Evolutionary conservation across 176 grass and related monocot species (phyloP).

Genomic region (Cymbopogon citratus): DNA sequence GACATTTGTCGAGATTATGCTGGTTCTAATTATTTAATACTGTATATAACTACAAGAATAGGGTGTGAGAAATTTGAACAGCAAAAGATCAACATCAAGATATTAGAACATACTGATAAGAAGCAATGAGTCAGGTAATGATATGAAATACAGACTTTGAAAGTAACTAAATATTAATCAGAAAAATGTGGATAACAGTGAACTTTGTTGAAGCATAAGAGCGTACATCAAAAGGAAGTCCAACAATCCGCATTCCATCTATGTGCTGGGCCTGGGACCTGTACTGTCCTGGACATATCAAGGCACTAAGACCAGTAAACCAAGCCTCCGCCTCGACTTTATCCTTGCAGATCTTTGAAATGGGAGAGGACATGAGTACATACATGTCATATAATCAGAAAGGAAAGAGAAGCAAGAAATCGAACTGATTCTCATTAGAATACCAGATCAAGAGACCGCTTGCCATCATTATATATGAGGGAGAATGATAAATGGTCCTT

Average conservation of each 20-base stretch:
- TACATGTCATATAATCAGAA: not conserved
- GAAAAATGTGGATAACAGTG: not conserved
- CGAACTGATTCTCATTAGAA: not conserved
- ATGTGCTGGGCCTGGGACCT: slow-evolving; percentile 31
- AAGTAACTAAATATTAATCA: not conserved
- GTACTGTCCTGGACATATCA: slow-evolving; percentile 62
- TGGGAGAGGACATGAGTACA: slow-evolving; percentile 1
- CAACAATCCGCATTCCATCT: slow-evolving; percentile 32
- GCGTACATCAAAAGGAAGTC: slow-evolving; percentile 62
- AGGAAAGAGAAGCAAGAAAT: slow-evolving; percentile 14
- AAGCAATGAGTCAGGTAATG: not conserved
- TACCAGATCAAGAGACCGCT: slow-evolving; percentile 97
- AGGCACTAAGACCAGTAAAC: slow-evolving; percentile 70
- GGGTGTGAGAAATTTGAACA: not conserved
- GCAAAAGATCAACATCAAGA: not conserved
- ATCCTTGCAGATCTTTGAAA: slow-evolving; percentile 88
- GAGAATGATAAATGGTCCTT: slow-evolving; percentile 96
- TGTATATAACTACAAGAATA: not conserved
- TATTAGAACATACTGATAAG: not conserved
- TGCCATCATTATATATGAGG: slow-evolving; percentile 79
- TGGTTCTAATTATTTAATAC: not conserved
- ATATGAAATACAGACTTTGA: not conserved
- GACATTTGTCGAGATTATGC: not conserved
- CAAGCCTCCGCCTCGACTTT: slow-evolving; percentile 76
- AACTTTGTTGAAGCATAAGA: slow-evolving; percentile 3